A percentile compares a stretch with the other conserved stretches of the same genome.
Conservation (phyloP, 1,284 basidiomycete genomes). For the Papiliotrema laurentii region DNA sequence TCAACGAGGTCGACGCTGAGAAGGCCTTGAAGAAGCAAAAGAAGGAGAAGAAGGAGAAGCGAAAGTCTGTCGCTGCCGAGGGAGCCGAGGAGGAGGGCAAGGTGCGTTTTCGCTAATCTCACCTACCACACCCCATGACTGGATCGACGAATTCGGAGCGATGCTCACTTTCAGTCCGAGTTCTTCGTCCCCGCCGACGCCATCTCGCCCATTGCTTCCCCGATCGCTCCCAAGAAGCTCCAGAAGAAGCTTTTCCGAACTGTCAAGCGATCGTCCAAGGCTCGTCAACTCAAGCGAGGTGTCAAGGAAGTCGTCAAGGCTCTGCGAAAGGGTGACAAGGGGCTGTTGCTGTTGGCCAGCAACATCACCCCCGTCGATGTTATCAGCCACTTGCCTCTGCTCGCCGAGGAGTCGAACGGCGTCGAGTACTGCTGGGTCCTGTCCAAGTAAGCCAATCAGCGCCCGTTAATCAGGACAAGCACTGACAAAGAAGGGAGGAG, state of each 20-base stretch:
- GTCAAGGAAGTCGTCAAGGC: conserved; percentile 97
- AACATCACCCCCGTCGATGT: conserved; percentile 99
- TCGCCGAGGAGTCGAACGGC: conserved; percentile 82
- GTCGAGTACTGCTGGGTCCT: conserved; percentile 75
- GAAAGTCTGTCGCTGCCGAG: conserved; percentile 43
- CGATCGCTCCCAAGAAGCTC: conserved; percentile 85
- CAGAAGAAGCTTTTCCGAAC: conserved; percentile 88
- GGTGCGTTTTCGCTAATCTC: neutral
- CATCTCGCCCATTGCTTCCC: conserved; percentile 82
- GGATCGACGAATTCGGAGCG: no score
- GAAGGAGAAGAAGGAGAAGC: conserved; percentile 51
- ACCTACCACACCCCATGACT: neutral
- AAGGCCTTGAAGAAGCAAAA: conserved; percentile 41
- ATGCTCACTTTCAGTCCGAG: conserved; percentile 33
- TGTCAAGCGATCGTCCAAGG: conserved; percentile 88
- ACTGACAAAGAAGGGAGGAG: conserved; percentile 68
- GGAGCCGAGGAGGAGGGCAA: conserved; percentile 36
- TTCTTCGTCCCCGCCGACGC: conserved; percentile 70
- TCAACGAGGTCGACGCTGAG: conserved; percentile 39
- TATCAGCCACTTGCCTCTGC: conserved; percentile 89
- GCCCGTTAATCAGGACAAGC: conserved; percentile 22
- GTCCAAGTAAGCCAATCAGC: conserved; percentile 38
- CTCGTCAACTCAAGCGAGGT: conserved; percentile 85
- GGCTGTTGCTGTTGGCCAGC: conserved; percentile 86
- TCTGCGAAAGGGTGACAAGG: conserved; percentile 90